Evolutionary conservation across 306 rosid genomes (phyloP), one percentile per base, ranked within the genome.

Genomic region (Purshia tridentata): DNA sequence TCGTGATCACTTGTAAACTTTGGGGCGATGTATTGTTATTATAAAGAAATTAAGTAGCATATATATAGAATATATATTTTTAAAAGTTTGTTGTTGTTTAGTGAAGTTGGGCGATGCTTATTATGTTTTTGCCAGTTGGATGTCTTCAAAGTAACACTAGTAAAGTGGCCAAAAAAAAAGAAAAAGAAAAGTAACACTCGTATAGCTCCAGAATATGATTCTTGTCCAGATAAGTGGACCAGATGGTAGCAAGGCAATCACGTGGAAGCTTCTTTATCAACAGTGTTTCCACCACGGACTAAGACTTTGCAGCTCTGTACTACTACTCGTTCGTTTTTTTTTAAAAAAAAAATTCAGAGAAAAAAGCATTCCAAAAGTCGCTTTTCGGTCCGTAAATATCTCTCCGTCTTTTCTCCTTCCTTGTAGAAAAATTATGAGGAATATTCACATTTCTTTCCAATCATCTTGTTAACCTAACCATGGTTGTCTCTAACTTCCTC

Each of bases 231-330:
- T n/a, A n/a, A n/a, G n/a, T 1, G 58, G 69, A 16, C 60, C 68
- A 19, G 1, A 11, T 46, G 37, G 10, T 6, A 39, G 48, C 35
- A 3, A 46, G 41, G 68, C 70, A 19, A 39, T 80, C 84, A 76
- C 71, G 47, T 75, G 77, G 84, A 64, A 61, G 35, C 72, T 56
- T 75, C 74, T 65, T 56, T 50, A 4, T 7, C 65, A 45, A 60
- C 40, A n/a, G 66, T 39, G 62, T 56, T 14, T 12, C 37, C 49
- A 46, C 61, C 6, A 44, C 67, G 55, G 52, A 20, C n/a, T n/a
- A n/a, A n/a, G n/a, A n/a, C 70, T 37, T 14, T 16, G 50, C 77
- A 35, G 6, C 18, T 60, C 15, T 18, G 6, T n/a, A 3, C 7
- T 22, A 11, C 37, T 10, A 5, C n/a, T 6, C 62, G 20, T 11